Evolutionary conservation across 75 land plant species (phyloP), one percentile per base, ranked within the genome.

Genomic region (Cryptomeria japonica): DNA sequence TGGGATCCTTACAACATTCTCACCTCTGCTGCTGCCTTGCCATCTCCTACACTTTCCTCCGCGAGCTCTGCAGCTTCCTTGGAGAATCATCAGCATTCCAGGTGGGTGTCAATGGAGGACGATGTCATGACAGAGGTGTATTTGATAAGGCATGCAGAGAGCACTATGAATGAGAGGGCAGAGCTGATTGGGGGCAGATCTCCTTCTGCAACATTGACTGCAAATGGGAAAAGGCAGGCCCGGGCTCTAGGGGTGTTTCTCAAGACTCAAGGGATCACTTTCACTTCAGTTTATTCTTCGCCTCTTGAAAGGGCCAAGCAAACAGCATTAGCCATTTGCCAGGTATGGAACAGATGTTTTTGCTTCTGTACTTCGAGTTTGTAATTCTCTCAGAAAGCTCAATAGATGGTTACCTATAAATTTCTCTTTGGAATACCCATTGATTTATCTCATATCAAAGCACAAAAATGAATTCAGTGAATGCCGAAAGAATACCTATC

Each of bases 1-100:
- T 96, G 96, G 93, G 98, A 96, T 84, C 98, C 98, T 15, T 94
- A 91, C 92, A 89, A 96, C 84, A 93, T 96, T 34, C 91, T 96
- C 84, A 79, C 89, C 80, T 90, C 83, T 7, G 86, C 73, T 1
- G 90, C 90, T 12, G 89, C 89, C 2, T 84, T 82, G 64, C 49
- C 84, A n/a, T 87, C 80, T 5, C 75, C 84, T 31, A 86, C 88
- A 32, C 85, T 75, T n/a, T 68, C 85, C 34, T 86, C 84, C 41
- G 76, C 88, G 84, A 72, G 85, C 25, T 82, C 84, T 82, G 38
- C 83, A 72, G 19, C 44, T 82, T 82, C 77, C 56, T 82, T 88
- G 87, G 56, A 42, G 68, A 75, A 32, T 31, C 37, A 75, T 75
- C 77, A 75, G 38, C 55, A 70, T 87, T 55, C 88, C 18, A 73